Evolutionary conservation across 1,284 basidiomycete genomes (phyloP), one percentile per base, ranked within the genome.

Genomic region (Austroboletus novae-zelandiae): DNA sequence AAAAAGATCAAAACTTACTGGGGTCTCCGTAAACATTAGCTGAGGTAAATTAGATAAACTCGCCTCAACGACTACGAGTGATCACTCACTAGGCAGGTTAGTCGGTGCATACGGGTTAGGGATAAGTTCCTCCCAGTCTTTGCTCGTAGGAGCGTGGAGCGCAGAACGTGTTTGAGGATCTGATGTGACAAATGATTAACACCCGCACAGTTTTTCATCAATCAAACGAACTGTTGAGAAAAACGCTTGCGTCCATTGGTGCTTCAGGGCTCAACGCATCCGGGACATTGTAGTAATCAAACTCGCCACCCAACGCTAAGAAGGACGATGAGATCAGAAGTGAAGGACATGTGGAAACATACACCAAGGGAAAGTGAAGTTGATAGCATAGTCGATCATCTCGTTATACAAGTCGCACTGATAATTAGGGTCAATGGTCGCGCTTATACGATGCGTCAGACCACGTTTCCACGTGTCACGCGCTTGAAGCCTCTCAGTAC

Each of bases 311-410:
- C 14, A 65, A 53, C 37, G 67, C 78, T 79, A 46, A 36, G 9
- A 31, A 15, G 45, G 39, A 11, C 27, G 14, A 55, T 13, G 25
- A 39, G 41, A 35, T 17, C 14, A 39, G 6, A 7, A 25, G 35
- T 41, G 40, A 30, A 34, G 25, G 5, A 4, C 37, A 47, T 27
- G 50, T 6, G 42, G 25, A 34, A 49, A 56, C 81, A 47, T 62
- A 85, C 83, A 80, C 84, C 83, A 87, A 3, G 85, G 85, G 57
- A 74, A 80, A 0, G 76, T 80, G 60, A 74, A 84, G 58, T 84
- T 84, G 51, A 79, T 36, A 11, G 80, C 79, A 56, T 84, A 84
- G 56, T 83, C 81, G 20, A 79, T 54, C 58, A 81, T 73, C 61
- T 78, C 74, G 29, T 71, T 62, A 36, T 75, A 68, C 6, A 83